Evolutionary conservation across 2,329 filamentous ascomycete species (phyloP).

Genomic region (Amphichorda felina): DNA sequence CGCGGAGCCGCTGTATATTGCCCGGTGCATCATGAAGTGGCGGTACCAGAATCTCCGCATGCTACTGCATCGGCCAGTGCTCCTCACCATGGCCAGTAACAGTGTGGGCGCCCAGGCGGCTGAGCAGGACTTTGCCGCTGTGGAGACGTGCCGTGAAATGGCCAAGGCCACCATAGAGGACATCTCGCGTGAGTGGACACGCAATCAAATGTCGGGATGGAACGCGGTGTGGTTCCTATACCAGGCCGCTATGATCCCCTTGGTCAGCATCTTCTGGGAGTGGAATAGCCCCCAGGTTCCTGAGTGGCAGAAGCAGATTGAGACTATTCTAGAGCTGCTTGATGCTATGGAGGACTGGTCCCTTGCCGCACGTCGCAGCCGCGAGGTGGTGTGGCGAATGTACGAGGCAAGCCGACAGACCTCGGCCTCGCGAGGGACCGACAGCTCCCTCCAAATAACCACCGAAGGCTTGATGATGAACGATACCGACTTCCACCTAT

Average conservation of each 20-base stretch:
- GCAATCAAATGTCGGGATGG: slow-evolving; percentile 69
- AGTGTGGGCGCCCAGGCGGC: slow-evolving; percentile 32
- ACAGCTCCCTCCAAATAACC: slow-evolving; percentile 5
- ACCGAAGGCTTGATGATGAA: slow-evolving; percentile 17
- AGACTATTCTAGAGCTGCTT: slow-evolving; percentile 46
- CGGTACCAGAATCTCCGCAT: slow-evolving; percentile 69
- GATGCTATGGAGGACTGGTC: slow-evolving; percentile 56
- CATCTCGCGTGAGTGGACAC: slow-evolving; percentile 56
- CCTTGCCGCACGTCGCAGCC: slow-evolving; percentile 46
- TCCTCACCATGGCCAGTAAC: slow-evolving; percentile 52
- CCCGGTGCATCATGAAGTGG: slow-evolving; percentile 70
- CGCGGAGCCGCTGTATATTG: slow-evolving; percentile 57
- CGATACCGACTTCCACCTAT: slow-evolving; percentile 33
- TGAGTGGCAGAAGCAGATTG: slow-evolving; percentile 45
- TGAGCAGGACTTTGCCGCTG: slow-evolving; percentile 53
- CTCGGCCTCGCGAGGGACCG: neutral
- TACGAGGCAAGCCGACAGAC: slow-evolving; percentile 41
- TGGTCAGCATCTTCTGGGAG: slow-evolving; percentile 65
- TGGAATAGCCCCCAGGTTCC: slow-evolving; percentile 33
- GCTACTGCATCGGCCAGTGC: slow-evolving; percentile 60
- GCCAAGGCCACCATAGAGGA: slow-evolving; percentile 62
- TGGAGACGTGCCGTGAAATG: slow-evolving; percentile 57
- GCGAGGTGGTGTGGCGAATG: slow-evolving; percentile 52
- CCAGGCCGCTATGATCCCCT: slow-evolving; percentile 67
- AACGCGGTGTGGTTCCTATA: slow-evolving; percentile 75